Evolutionary conservation across 2,329 filamentous ascomycete genomes (phyloP), one percentile per base, ranked within the genome.

Genomic region (Exophiala sideris): DNA sequence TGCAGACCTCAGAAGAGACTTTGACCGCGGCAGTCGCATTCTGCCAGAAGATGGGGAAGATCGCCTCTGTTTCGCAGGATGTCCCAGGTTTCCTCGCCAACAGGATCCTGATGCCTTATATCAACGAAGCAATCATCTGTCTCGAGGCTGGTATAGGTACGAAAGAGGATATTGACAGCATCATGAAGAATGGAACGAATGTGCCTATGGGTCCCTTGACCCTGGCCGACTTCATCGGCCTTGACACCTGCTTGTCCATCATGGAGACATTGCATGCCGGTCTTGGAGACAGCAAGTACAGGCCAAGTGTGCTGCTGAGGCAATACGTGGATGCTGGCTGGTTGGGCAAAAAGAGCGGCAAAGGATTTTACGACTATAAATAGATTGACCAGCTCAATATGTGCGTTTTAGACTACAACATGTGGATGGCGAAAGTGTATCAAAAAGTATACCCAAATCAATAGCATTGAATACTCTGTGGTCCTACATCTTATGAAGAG

Each of bases 131-230:
- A 7, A 80, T 99, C 64, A 92, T 96, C 61, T 99, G 94, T 72
- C 79, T 99, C 11, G 94, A 99, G 75, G 96, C 94, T 0, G 89
- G 89, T 2, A 85, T 99, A 0, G 94, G 94, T 14, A 81, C 83
- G 60, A 87, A 88, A 64, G 91, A 97, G 67, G 88, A 92, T 60
- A 99, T 99, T 62, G 94, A 99, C 68, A 86, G 82, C 61, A 99
- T 99, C 66, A 99, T 99, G 94, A 97, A 96, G 82, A 96, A 96
- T 65, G 94, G 94, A 44, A 99, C 94, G 18, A 96, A 96, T 68
- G 94, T 99, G 38, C 94, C 94, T 20, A 99, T 99, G 94, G 94
- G 94, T 0, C 94, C 94, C 8, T 78, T 99, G 62, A 86, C 91
- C 66, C 75, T 99, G 65, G 94, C 94, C 2, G 94, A 99, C 72